These are phyloP conservation scores for Hortiboletus campestris DNA, from an alignment of 768 basidiomycete genomes.

Conservation along the genomic window DNA sequence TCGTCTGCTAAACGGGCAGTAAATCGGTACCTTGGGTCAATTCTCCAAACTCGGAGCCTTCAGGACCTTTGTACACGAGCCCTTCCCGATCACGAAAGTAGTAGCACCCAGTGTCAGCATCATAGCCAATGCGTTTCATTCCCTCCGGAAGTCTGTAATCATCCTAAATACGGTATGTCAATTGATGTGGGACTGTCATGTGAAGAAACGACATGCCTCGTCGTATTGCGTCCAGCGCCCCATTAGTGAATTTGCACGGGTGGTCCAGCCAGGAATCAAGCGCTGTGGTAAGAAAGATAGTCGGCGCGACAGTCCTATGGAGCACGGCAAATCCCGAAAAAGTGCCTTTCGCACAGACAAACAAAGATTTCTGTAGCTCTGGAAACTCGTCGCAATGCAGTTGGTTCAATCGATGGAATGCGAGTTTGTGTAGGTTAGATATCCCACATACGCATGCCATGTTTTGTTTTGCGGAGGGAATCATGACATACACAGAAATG, in stretches of 20 bases:
- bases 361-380: background rate
- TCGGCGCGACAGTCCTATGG: background rate
- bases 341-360: background rate
- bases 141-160: slow-evolving; percentile 53
- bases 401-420: background rate
- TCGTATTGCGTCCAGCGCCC: slow-evolving; percentile 41
- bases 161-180: slow-evolving; percentile 35
- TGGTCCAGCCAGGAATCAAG: slow-evolving; percentile 22
- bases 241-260: slow-evolving; percentile 16
- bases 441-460: background rate
- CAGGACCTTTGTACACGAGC: slow-evolving; percentile 50
- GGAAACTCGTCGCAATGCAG: background rate
- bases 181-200: background rate
- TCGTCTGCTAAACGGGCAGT: background rate
- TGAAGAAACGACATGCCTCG: slow-evolving; percentile 17
- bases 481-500: slow-evolving; percentile 11
- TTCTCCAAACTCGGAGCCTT: slow-evolving; percentile 63
- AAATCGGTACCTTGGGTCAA: slow-evolving; percentile 38
- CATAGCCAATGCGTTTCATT: slow-evolving; percentile 69
- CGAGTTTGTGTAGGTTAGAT: background rate
- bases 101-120: slow-evolving; percentile 67
- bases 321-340: slow-evolving; percentile 24
- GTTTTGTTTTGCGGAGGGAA: background rate
- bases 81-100: slow-evolving; percentile 60
- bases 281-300: slow-evolving; percentile 4